Conservation (phyloP, 768 basidiomycete genomes). For the Naganishia vishniacii region DNA sequence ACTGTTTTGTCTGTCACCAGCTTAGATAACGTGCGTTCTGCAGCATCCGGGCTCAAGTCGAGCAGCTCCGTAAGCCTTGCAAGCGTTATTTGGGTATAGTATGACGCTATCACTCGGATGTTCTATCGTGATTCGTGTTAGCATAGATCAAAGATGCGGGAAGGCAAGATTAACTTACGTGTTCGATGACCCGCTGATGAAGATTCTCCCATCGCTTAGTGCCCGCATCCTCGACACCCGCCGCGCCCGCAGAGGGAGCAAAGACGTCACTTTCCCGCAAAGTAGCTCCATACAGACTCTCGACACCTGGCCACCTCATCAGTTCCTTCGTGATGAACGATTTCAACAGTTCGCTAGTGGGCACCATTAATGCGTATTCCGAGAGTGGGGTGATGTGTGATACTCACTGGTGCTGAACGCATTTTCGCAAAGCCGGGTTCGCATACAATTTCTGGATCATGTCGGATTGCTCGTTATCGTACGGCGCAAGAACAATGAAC, state of each 20-base stretch:
- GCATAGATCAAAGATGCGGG: neutral
- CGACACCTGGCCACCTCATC: conserved; percentile 95
- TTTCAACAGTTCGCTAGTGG: conserved; percentile 76
- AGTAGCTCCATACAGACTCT: conserved; percentile 76
- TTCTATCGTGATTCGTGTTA: conserved; percentile 61
- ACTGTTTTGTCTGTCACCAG: conserved; percentile 87
- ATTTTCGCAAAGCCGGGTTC: conserved; percentile 71
- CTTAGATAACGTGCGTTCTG: conserved; percentile 80
- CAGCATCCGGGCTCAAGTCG: conserved; percentile 71
- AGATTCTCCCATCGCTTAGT: conserved; percentile 86
- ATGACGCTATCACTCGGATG: conserved; percentile 84
- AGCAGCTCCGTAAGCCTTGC: conserved; percentile 75
- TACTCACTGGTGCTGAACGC: conserved; percentile 73
- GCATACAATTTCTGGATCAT: conserved; percentile 82
- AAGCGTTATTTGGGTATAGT: conserved; percentile 90
- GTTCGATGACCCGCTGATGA: conserved; percentile 91
- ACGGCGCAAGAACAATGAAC: conserved; percentile 85
- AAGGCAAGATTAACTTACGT: conserved; percentile 57
- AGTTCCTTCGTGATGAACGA: conserved; percentile 87
- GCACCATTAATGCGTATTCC: conserved; percentile 14
- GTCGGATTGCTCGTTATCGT: conserved; percentile 95
- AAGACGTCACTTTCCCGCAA: conserved; percentile 78
- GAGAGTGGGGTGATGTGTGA: neutral
- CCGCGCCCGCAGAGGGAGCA: conserved; percentile 50
- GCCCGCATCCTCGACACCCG: conserved; percentile 43